Base-by-base conservation (phyloP, 1,284 basidiomycete species). In the Pterulicium gracile region DNA sequence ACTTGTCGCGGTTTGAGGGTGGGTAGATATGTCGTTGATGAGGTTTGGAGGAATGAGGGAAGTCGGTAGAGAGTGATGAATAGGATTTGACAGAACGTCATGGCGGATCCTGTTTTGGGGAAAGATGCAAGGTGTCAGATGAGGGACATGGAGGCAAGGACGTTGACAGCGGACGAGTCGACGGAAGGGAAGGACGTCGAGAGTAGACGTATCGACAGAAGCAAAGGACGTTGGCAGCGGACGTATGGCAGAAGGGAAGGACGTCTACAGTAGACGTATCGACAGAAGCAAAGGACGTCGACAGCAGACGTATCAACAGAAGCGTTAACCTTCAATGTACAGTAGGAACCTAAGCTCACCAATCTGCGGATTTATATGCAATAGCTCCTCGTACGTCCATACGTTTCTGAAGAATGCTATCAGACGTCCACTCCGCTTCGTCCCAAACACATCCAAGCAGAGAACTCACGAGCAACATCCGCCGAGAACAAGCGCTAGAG, bases 11-110 rank as follows among this genome's bases (percentile, higher is more conserved):
- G 69, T 57, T 78, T 80, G n/a, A 87, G 62, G 2, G 61, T 60
- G 12, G 78, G 79, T 2, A 77, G 34, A 49, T 56, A 55, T 20
- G 55, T 52, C 13, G 54, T 49, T 34, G 60, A 54, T 17, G 51
- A 51, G 44, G 64, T 69, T 3, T 51, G 54, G 42, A 85, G 50
- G 57, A 82, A 83, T 0, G 68, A 67, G 1, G 81, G 79, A 10
- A 84, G 59, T 3, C 73, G 70, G 47, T 78, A 77, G 7, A 75
- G 44, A 1, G 85, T 73, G 44, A 90, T 83, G 62, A 88, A 90
- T 23, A 79, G 52, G 75, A 89, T 88, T 63, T 92, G 88, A 3
- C 80, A 78, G 63, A 91, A 88, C 2, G 88, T 90, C 42, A 92
- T 73, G 20, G 87, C 81, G n/a, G 86, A 82, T 18, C 87, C 88